Evolutionary conservation across 441 rosid species (phyloP), one percentile per base, ranked within the genome.

Genomic region (Pelargonium citronellum): DNA sequence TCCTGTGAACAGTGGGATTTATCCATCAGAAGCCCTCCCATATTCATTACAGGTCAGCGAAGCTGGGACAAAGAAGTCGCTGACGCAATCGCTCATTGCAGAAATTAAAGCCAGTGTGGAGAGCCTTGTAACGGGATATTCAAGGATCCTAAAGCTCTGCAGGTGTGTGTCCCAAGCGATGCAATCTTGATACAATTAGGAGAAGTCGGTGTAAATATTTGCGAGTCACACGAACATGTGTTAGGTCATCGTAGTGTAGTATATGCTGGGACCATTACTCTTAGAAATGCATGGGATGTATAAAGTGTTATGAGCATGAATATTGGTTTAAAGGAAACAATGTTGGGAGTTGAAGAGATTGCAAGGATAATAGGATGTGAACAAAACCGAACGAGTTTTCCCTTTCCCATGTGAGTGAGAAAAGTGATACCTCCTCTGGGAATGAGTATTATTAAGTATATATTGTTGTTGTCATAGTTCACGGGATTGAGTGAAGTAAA

Each of bases 1-100:
- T 46, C 37, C 41, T 43, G 6, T 66, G 57, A n/a, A 15, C 76
- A 73, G 76, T 6, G 76, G 76, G 72, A 34, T 73, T 51, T 73
- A 73, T 51, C 76, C 76, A 44, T 68, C 64, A 0, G 72, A 73
- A 22, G 51, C 63, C 64, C 67, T 47, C 16, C 72, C 72, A 1
- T 15, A 17, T 60, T 57, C 8, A 39, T 46, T 61, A 37, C 39
- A 63, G 71, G 22, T 39, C 6, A 2, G 20, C 15, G 11, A 22
- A 55, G 47, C 13, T 7, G 20, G 46, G 46, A 43, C 30, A 11
- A 6, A 17, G 27, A 70, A 43, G 6, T 27, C 61, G 24, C 27
- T 27, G 44, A 34, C 68, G 46, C 41, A 7, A 63, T 70, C 73
- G 10, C 67, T 62, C 24, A 7, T 17, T 0, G 27, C 20, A 4